Conservation (phyloP, 2,329 filamentous ascomycete genomes). For the Aspergillus costaricaensis region DNA sequence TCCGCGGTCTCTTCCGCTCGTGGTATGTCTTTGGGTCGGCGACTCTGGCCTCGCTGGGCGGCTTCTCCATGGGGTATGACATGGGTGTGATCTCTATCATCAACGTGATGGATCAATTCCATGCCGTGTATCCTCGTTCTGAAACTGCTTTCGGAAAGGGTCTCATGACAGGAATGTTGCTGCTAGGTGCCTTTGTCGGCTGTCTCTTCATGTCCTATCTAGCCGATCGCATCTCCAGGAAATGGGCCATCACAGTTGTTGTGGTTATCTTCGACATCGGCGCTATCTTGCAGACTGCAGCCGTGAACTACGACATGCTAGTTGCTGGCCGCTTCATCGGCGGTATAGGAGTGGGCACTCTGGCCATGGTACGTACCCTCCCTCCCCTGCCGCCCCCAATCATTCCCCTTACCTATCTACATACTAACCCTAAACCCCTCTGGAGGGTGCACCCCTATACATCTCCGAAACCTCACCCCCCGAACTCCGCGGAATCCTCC, state of each 20-base stretch:
- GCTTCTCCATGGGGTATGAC: slow-evolving; percentile 47
- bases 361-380: slow-evolving; percentile 37
- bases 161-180: slow-evolving; percentile 50
- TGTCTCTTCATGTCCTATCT: slow-evolving; percentile 44
- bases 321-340: slow-evolving; percentile 40
- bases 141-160: slow-evolving; percentile 13
- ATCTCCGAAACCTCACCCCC: slow-evolving; percentile 50
- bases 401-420: background rate
- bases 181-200: slow-evolving; percentile 34
- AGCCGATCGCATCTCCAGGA: slow-evolving; percentile 45
- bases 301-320: slow-evolving; percentile 29
- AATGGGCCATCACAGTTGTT: slow-evolving; percentile 40
- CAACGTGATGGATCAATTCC: slow-evolving; percentile 50
- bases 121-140: slow-evolving; percentile 35
- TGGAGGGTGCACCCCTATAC: slow-evolving; percentile 47
- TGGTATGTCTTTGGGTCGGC: slow-evolving; percentile 45
- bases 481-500: slow-evolving; percentile 23
- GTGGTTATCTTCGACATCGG: slow-evolving; percentile 45
- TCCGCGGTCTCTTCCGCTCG: slow-evolving; percentile 37
- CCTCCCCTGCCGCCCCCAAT: background rate
- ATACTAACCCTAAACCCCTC: background rate
- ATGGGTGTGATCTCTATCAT: slow-evolving; percentile 51
- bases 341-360: slow-evolving; percentile 39
- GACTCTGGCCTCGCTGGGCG: slow-evolving; percentile 44
- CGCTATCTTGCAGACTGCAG: slow-evolving; percentile 42